Percentiles rank a stretch among this genome's conserved stretches.
Evolutionary conservation across 1,139 yeast species (phyloP).

Genomic region (Pichia norvegensis): DNA sequence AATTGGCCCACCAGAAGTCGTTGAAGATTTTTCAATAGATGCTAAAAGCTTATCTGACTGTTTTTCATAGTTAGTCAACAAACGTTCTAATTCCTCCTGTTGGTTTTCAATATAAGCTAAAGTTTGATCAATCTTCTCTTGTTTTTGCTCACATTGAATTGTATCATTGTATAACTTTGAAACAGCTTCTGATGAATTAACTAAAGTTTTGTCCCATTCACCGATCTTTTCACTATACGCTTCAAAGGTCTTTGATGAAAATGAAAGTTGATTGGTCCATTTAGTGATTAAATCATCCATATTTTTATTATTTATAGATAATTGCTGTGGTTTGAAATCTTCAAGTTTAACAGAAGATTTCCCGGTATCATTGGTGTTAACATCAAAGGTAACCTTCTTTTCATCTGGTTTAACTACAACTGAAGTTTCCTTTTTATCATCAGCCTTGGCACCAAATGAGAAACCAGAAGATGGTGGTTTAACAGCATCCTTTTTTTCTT

Average conservation of each 20-base stretch:
- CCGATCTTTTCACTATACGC: slow-evolving; percentile 69
- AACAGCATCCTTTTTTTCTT: background rate
- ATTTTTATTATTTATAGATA: slow-evolving; percentile 82
- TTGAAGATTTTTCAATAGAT: slow-evolving; percentile 21
- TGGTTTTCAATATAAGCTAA: slow-evolving; percentile 81
- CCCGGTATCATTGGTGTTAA: slow-evolving; percentile 2
- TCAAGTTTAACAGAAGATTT: slow-evolving; percentile 32
- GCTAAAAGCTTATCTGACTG: slow-evolving; percentile 53
- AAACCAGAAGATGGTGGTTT: slow-evolving; percentile 17
- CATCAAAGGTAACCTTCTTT: slow-evolving; percentile 11
- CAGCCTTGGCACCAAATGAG: slow-evolving; percentile 7
- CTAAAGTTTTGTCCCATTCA: slow-evolving; percentile 79
- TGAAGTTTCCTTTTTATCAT: slow-evolving; percentile 3
- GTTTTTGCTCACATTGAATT: slow-evolving; percentile 76
- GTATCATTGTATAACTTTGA: slow-evolving; percentile 72
- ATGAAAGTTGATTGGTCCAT: slow-evolving; percentile 84
- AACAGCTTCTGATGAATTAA: slow-evolving; percentile 80
- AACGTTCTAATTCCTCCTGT: slow-evolving; percentile 80
- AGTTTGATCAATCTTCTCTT: slow-evolving; percentile 79
- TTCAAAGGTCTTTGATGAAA: slow-evolving; percentile 67
- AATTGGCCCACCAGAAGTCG: slow-evolving; percentile 3
- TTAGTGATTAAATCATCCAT: slow-evolving; percentile 86
- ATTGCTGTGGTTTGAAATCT: slow-evolving; percentile 56
- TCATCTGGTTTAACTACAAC: slow-evolving; percentile 19
- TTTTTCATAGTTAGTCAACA: slow-evolving; percentile 76